Conservation (phyloP, 441 rosid species). For the Oxalis stricta region DNA sequence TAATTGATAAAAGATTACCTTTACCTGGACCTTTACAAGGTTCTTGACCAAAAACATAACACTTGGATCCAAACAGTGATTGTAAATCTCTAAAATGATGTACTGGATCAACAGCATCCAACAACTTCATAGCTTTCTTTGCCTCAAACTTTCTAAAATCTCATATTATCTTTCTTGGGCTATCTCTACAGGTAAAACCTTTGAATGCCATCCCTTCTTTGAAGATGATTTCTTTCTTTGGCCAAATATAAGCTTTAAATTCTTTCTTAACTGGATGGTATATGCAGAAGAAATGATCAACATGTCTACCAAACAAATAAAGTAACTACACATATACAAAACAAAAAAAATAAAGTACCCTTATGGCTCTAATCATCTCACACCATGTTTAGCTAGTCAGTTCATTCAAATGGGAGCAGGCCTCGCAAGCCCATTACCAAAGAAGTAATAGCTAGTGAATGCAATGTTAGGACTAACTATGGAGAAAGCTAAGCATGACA, state of each 20-base stretch:
- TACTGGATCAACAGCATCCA: slow-evolving; percentile 46
- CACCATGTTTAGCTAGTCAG: slow-evolving; percentile 18
- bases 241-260: slow-evolving; percentile 59
- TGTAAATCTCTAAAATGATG: slow-evolving; percentile 35
- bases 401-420: slow-evolving; percentile 25
- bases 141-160: slow-evolving; percentile 48
- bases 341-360: slow-evolving; percentile 19
- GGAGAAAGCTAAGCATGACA: slow-evolving; percentile 21
- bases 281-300: slow-evolving; percentile 47
- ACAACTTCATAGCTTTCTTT: slow-evolving; percentile 51
- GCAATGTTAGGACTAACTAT: slow-evolving; percentile 20
- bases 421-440: slow-evolving; percentile 21
- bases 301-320: slow-evolving; percentile 13
- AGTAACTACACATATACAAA: slow-evolving; percentile 9
- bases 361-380: slow-evolving; percentile 19
- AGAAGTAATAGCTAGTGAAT: slow-evolving; percentile 23
- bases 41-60: slow-evolving; percentile 39
- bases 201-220: slow-evolving; percentile 61
- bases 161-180: slow-evolving; percentile 43
- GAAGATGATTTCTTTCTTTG: slow-evolving; percentile 62
- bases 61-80: slow-evolving; percentile 36
- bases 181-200: slow-evolving; percentile 47
- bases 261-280: slow-evolving; percentile 69
- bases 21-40: slow-evolving; percentile 45
- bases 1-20: slow-evolving; percentile 23